Conservation (phyloP, 257 asterid genomes). For the Lantana camara region DNA sequence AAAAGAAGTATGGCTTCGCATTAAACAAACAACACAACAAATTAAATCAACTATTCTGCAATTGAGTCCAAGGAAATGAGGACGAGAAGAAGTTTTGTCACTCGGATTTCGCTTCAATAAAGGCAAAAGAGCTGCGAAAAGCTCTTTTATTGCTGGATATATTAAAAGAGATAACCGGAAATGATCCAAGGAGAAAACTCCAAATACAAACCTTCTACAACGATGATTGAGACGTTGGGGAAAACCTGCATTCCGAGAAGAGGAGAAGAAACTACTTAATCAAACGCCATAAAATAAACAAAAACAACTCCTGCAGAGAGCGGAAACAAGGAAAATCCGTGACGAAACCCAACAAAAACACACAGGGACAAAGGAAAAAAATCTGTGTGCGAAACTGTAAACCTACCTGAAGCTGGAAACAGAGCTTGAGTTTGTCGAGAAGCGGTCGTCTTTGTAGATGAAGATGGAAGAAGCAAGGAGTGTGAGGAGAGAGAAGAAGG, state of each 20-base stretch:
- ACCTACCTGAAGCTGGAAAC: slow-evolving; percentile 34
- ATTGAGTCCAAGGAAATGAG: slow-evolving; percentile 29
- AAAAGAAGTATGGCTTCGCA: background rate
- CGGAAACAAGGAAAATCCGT: background rate
- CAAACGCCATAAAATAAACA: background rate
- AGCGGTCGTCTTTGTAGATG: slow-evolving; percentile 35
- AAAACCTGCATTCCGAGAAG: slow-evolving; percentile 24
- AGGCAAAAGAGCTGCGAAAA: background rate
- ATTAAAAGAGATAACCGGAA: slow-evolving; percentile 28
- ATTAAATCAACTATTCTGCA: background rate
- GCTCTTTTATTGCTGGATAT: background rate
- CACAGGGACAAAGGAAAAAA: slow-evolving; percentile 24
- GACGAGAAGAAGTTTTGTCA: slow-evolving; percentile 9
- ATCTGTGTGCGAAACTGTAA: background rate
- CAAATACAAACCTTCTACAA: slow-evolving; percentile 29
- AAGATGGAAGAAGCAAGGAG: slow-evolving; percentile 17
- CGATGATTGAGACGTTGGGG: slow-evolving; percentile 2
- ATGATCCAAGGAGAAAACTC: slow-evolving; percentile 44
- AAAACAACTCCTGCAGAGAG: slow-evolving; percentile 15
- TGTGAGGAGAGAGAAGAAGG: background rate
- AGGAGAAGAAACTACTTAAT: background rate
- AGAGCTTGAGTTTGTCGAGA: slow-evolving; percentile 36
- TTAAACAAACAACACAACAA: too few relatives aligned
- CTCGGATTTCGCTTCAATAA: slow-evolving; percentile 16
- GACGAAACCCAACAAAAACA: slow-evolving; percentile 14